Base-by-base conservation (phyloP, 2,329 filamentous ascomycete species). In the Xylariaceae sp. region DNA sequence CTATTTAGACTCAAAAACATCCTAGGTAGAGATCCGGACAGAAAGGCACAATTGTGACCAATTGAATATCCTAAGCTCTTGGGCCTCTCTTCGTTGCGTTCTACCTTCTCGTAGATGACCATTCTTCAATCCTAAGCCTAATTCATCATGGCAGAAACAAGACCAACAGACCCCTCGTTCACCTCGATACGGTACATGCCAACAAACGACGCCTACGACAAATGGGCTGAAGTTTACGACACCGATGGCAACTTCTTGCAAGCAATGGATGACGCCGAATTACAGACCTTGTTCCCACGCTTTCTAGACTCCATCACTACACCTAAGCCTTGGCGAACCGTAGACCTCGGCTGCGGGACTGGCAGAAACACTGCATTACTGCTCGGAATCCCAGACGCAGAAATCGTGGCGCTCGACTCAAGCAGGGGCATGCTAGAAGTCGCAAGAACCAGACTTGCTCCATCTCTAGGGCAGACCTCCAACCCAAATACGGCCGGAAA, bases 331-430 rank as follows among this genome's bases (percentile, higher is more conserved):
- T 57, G 73, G 47, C 73, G 69, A 31, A 59, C 84, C 28, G 69
- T 86, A n/a, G 84, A 87, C 59, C 69, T 87, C 1, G 84, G 84
- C 19, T 86, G 83, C 60, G 84, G 84, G 2, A 88, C 84, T 0
- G 84, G 82, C 1, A 74, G 84, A 34, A 87, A 84, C 59, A 87
- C 83, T 0, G 55, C 74, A 2, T 80, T 79, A 39, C 71, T 87
- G 1, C 61, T 75, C 17, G 50, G 50, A 18, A 71, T 71, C 45
- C 42, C 67, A 12, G 59, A 62, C 13, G 62, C 72, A 3, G 56
- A 71, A 17, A 68, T 84, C 1, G 65, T 79, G 1, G 83, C 80
- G 3, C 66, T 86, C 1, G 82, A 86, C 59, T 77, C 79, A 17
- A 82, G 78, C 2, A 65, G 67, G 1, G 75, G 74, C 2, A 87